Evolutionary conservation across 2,329 filamentous ascomycete genomes (phyloP), one percentile per base, ranked within the genome.

Genomic region (Ophiosphaerella herpotricha): DNA sequence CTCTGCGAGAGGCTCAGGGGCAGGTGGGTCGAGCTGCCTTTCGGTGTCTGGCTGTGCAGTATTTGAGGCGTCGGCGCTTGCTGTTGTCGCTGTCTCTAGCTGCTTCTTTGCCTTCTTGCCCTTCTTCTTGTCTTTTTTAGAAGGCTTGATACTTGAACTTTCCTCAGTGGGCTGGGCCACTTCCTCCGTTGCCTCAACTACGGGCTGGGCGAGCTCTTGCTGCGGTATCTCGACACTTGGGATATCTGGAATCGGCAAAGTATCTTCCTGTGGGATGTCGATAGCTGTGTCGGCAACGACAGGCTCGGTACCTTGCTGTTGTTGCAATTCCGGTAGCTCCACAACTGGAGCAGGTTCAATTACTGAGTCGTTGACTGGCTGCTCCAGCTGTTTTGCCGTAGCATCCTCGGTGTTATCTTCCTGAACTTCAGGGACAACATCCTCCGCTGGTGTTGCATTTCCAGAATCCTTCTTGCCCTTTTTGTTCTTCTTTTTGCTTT

Each of bases 81-180:
- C 29, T 14, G 56, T 57, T 9, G 52, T 60, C 31, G 47, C 57
- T 11, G 50, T 18, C 8, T 39, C 61, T 11, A 54, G 55, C 39
- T 51, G 34, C 33, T 59, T 66, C 29, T 50, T 55, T 1, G 39
- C 46, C 16, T 54, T 66, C 48, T 66, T 67, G 8, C 41, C 47
- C 41, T 66, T 64, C 33, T 64, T 66, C 47, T 65, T 61, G 13
- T 54, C 52, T 21, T 62, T 60, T 49, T 61, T 66, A 1, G 59
- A 57, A 13, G 42, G 34, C 34, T 48, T 40, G 26, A 40, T n/a
- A 11, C 24, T 41, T 38, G 11, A 35, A 16, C 55, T 48, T 18
- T 60, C 50, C 6, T 50, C 49, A 4, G 35, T 33, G 8, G 39
- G 43, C 24, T 49, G 7, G 2, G 18, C 2, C 4, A 36, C 14